Conservation (phyloP, 2,329 filamentous ascomycete genomes). For the Clonostachys sp. region DNA sequence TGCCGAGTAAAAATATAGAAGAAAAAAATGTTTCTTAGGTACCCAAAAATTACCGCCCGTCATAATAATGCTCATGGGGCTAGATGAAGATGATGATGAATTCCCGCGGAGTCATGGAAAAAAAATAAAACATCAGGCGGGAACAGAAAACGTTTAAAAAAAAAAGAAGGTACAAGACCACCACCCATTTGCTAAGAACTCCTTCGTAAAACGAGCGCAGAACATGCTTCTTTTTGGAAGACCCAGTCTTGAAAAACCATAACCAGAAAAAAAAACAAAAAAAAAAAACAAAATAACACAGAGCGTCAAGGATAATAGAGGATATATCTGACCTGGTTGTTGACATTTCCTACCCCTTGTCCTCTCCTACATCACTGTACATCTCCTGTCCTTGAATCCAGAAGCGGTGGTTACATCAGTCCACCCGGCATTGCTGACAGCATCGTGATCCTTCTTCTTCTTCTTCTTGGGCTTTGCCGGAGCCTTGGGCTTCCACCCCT, state of each 20-base stretch:
- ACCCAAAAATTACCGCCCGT: too few species aligned
- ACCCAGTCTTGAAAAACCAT: neutral
- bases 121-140: too few species aligned
- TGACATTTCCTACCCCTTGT: neutral
- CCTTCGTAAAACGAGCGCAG: too few species aligned
- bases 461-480: constrained; percentile 21
- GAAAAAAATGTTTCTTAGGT: too few species aligned
- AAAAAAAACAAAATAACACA: neutral
- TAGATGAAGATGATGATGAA: too few species aligned
- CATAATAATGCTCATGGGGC: too few species aligned
- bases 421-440: constrained; percentile 42
- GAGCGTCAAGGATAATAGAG: neutral
- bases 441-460: constrained; percentile 28
- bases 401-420: constrained; percentile 40
- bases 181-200: too few species aligned
- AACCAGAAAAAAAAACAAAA: neutral
- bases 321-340: constrained; percentile 8
- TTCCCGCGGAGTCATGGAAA: too few species aligned
- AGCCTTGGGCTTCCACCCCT: constrained; percentile 44
- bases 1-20: too few species aligned
- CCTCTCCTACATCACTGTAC: constrained; percentile 9
- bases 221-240: too few species aligned
- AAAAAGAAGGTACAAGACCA: too few species aligned
- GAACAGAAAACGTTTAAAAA: too few species aligned
- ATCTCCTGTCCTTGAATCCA: constrained; percentile 27